phyloP scores from a whole-genome alignment of 2,329 filamentous ascomycete genomes.

The Penicillium sp. region DNA sequence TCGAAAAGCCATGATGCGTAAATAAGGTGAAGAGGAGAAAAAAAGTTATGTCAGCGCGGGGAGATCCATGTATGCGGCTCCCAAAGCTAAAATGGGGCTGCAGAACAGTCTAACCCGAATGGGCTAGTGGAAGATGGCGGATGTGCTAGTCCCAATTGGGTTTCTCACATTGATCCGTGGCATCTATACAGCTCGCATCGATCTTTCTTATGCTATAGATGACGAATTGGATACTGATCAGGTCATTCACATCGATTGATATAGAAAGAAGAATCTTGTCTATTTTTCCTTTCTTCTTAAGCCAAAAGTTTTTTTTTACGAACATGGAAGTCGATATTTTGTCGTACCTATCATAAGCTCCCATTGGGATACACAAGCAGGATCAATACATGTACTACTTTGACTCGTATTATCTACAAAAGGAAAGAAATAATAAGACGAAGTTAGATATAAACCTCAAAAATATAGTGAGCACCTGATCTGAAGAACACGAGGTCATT shows the following conservation, averaged over 20 bases:
- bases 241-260: neutral
- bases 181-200: constrained; percentile 14
- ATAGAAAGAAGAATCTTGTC: too few species aligned
- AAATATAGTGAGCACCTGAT: neutral
- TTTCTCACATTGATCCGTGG: constrained; percentile 21
- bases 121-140: constrained; percentile 25
- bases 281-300: too few species aligned
- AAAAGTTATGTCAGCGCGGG: constrained; percentile 30
- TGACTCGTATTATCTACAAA: neutral
- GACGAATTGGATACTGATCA: neutral
- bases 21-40: constrained; percentile 4
- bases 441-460: neutral
- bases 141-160: constrained; percentile 21
- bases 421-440: neutral
- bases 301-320: neutral
- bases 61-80: constrained; percentile 35
- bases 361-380: neutral
- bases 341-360: neutral
- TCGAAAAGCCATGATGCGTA: constrained; percentile 49
- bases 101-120: constrained; percentile 14
- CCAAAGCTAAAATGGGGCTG: constrained; percentile 38
- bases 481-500: neutral
- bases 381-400: neutral
- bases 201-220: neutral
- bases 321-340: neutral